Percentiles rank a stretch among this genome's conserved stretches.
Evolutionary conservation across 208 protist species (phyloP).

Genomic region (Acanthamoeba rhysodes): DNA sequence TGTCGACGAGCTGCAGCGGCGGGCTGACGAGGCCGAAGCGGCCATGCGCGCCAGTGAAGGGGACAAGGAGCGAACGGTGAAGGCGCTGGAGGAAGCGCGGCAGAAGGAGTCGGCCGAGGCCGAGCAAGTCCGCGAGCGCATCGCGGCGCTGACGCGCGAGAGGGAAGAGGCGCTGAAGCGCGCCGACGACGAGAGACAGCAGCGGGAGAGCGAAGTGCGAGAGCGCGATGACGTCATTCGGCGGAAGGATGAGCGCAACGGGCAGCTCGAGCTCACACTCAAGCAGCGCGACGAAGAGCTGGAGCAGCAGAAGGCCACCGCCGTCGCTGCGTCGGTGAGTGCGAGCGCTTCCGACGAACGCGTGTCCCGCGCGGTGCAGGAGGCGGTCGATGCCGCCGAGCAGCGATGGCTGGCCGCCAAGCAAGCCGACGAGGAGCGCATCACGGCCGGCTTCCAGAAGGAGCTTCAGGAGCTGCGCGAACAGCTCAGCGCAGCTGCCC

Average conservation of each 20-base stretch:
- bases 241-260: not conserved
- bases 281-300: not conserved
- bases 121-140: not conserved
- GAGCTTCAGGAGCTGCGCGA: not conserved
- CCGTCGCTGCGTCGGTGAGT: not conserved
- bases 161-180: not conserved
- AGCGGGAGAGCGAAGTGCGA: not conserved
- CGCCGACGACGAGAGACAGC: not conserved
- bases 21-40: not conserved
- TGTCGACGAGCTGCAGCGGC: not conserved
- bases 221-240: not conserved
- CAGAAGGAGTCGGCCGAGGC: not conserved
- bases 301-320: not conserved
- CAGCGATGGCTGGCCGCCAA: not conserved
- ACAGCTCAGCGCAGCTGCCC: not conserved
- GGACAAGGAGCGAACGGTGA: not conserved
- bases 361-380: not conserved
- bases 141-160: constrained; percentile 14
- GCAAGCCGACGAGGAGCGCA: not conserved
- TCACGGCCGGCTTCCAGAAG: not conserved
- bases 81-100: not conserved
- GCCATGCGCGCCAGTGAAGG: not conserved
- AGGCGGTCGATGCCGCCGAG: not conserved
- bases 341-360: not conserved
- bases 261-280: not conserved